Conservation (phyloP, 495 filamentous ascomycete species). For the Aspergillus sparsus region DNA sequence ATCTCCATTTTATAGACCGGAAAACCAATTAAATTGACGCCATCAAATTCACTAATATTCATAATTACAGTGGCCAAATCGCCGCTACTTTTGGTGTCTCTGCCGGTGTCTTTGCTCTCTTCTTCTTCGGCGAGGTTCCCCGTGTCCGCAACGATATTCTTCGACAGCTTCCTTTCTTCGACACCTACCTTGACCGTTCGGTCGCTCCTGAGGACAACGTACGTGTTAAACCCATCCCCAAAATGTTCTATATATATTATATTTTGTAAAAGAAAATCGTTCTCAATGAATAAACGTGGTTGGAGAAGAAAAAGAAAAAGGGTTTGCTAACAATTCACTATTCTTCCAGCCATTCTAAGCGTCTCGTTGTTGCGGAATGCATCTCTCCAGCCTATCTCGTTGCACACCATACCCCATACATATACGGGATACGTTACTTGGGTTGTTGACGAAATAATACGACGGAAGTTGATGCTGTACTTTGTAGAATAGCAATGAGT, state of each 20-base stretch:
- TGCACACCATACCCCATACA: constrained; percentile 5
- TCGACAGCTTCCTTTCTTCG: constrained; percentile 62
- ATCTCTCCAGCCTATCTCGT: constrained; percentile 15
- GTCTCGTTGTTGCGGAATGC: constrained; percentile 19
- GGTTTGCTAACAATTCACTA: background rate
- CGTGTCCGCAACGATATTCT: constrained; percentile 67
- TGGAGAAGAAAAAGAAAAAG: background rate
- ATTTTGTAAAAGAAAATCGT: too few species aligned
- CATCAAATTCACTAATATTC: constrained; percentile 19
- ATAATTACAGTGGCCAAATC: constrained; percentile 49
- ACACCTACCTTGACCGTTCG: constrained; percentile 57
- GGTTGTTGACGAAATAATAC: constrained; percentile 14
- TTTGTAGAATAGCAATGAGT: constrained; percentile 40
- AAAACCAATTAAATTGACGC: background rate
- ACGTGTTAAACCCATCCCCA: constrained; percentile 22
- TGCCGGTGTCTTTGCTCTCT: constrained; percentile 63
- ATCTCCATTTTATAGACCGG: background rate
- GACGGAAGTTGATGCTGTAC: constrained; percentile 21
- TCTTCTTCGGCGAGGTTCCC: constrained; percentile 71
- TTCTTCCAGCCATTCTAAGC: constrained; percentile 46
- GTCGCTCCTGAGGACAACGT: constrained; percentile 67
- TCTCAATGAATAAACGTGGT: too few species aligned
- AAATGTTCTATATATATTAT: background rate
- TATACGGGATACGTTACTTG: constrained; percentile 15
- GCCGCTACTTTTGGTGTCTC: constrained; percentile 60